A percentile compares a stretch with the other conserved stretches of the same genome.
Conservation (phyloP, 228 moss, liverwort and hornwort genomes). For the Sphagnum magellanicum region DNA sequence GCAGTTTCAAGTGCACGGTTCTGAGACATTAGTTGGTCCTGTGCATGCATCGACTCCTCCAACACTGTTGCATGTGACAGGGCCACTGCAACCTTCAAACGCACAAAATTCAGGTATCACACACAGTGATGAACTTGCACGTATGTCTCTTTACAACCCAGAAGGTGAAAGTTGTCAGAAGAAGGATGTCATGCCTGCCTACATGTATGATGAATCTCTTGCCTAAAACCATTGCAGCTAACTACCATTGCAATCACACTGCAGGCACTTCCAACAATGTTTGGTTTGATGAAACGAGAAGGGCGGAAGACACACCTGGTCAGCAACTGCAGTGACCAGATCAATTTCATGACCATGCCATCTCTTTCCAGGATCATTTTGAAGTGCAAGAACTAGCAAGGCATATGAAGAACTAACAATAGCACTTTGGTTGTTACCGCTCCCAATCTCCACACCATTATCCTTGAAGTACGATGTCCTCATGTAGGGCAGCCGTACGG, state of each 20-base stretch:
- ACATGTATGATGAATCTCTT: too few species aligned
- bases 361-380: constrained; percentile 28
- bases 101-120: too few species aligned
- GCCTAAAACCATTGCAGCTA: too few species aligned
- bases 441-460: constrained; percentile 15
- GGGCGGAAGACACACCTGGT: constrained; percentile 45
- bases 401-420: constrained; percentile 38
- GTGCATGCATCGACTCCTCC: constrained; percentile 78
- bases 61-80: constrained; percentile 82
- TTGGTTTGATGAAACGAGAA: too few species aligned
- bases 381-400: constrained; percentile 60
- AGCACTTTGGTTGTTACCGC: constrained; percentile 11
- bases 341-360: constrained; percentile 73
- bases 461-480: constrained; percentile 64
- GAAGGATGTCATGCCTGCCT: too few species aligned
- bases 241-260: too few species aligned
- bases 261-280: too few species aligned
- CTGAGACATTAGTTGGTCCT: constrained; percentile 68
- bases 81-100: constrained; percentile 74
- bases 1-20: constrained; percentile 72
- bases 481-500: constrained; percentile 70
- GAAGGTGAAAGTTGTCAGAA: too few species aligned
- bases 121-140: too few species aligned
- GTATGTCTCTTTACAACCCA: too few species aligned
- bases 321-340: constrained; percentile 63